Base-by-base conservation (phyloP, 2,329 filamentous ascomycete genomes). In the Xylaria sp. region DNA sequence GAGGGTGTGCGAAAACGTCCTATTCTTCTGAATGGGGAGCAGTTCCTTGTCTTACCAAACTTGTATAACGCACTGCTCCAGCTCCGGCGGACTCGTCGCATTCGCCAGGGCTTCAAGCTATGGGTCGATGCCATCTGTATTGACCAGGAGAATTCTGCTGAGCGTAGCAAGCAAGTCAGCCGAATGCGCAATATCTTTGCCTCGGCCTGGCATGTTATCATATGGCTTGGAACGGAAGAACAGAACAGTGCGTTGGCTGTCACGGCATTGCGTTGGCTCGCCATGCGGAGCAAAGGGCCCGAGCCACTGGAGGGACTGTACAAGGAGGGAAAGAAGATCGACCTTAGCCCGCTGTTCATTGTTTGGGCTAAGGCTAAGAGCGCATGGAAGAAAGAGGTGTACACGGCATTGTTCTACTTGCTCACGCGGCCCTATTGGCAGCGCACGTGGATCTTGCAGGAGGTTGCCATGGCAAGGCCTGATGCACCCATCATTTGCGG, bases 161-260 rank as follows among this genome's bases (percentile, higher is more conserved):
- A 74, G 54, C 41, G 64, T 18, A 63, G 54, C 28, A 61, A 44
- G 10, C 62, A 74, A 37, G 46, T 72, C 3, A 55, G 60, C 13
- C 56, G 44, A 20, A 72, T 73, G 68, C 39, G 63, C 23, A 55
- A 64, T 20, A 70, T 71, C 18, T 73, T 69, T 57, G 41, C 55
- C 9, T 34, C 28, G 3, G 67, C 60, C 28, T 37, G 20, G 20
- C 20, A 69, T 6, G 54, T 69, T 18, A 32, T 68, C 15, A 48
- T 71, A 20, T 69, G 71, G 60, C 34, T 71, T 23, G 62, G 70
- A 1, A 23, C 23, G 3, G 37, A 20, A 15, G 20, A 20, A 1
- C 5, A 57, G 10, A 10, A 20, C 1, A 57, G 18, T 9, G 5
- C 20, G 3, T 10, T 57, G 13, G 55, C 55, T 3, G 9, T 23